Evolutionary conservation across 106 monocot species (phyloP).

Genomic region (Amphibolis antarctica): DNA sequence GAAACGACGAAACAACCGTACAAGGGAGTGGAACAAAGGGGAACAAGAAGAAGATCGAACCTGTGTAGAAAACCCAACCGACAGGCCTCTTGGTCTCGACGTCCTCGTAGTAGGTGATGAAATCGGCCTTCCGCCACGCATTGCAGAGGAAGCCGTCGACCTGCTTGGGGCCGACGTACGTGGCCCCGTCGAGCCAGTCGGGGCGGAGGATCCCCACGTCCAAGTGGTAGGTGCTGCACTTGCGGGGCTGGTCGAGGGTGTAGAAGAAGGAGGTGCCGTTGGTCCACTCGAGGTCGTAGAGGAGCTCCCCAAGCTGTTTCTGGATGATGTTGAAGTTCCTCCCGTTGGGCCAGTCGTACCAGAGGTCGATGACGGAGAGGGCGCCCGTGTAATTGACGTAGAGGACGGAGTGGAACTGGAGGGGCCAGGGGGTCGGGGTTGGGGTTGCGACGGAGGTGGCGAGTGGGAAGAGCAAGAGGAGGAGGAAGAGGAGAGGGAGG

Average conservation of each 20-base stretch:
- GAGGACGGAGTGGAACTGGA: constrained; percentile 57
- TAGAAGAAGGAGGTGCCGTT: constrained; percentile 86
- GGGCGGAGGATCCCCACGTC: constrained; percentile 64
- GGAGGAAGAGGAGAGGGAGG: background rate
- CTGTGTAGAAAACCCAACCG: constrained; percentile 77
- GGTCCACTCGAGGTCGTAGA: constrained; percentile 76
- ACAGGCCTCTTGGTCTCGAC: constrained; percentile 58
- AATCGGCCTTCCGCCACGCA: constrained; percentile 71
- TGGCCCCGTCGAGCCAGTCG: constrained; percentile 66
- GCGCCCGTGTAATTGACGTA: constrained; percentile 48
- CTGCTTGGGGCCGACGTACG: constrained; percentile 39
- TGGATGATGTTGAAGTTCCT: constrained; percentile 70
- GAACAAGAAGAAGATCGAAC: constrained; percentile 10
- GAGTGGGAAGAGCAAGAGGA: background rate
- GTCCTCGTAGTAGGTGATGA: constrained; percentile 82
- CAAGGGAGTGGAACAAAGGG: too few species aligned
- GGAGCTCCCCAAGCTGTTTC: constrained; percentile 33
- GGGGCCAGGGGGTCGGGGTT: constrained; percentile 46
- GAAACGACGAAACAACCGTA: background rate
- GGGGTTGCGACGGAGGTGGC: background rate
- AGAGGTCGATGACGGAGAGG: constrained; percentile 52
- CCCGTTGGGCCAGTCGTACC: constrained; percentile 77
- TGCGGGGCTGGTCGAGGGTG: constrained; percentile 21
- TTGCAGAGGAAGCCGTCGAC: constrained; percentile 69
- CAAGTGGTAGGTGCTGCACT: constrained; percentile 38